Percentiles rank a stretch among this genome's conserved stretches.
Evolutionary conservation across 2,329 filamentous ascomycete species (phyloP).

Genomic region (Acrocalymma vagum): DNA sequence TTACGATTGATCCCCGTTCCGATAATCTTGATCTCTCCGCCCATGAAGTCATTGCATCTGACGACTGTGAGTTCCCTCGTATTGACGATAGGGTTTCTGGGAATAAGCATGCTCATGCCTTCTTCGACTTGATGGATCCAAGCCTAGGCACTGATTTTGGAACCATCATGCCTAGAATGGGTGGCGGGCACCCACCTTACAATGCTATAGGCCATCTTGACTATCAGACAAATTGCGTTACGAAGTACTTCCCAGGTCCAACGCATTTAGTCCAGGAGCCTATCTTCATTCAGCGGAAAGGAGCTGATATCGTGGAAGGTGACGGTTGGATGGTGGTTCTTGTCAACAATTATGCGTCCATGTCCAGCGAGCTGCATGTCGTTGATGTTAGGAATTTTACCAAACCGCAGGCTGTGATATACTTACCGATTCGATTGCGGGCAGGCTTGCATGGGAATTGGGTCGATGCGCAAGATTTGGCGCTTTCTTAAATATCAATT

Average conservation of each 20-base stretch:
- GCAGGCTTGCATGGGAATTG: conserved; percentile 48
- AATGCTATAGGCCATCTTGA: conserved; percentile 58
- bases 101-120: conserved; percentile 38
- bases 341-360: conserved; percentile 26
- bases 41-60: conserved; percentile 33
- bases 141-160: conserved; percentile 43
- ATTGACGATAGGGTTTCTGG: conserved; percentile 52
- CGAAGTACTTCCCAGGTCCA: conserved; percentile 56
- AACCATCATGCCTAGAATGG: conserved; percentile 33
- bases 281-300: conserved; percentile 55
- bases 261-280: conserved; percentile 58
- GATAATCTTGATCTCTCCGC: conserved; percentile 28
- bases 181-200: conserved; percentile 48
- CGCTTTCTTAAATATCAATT: conserved; percentile 6
- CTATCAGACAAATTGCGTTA: conserved; percentile 43
- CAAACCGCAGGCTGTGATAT: conserved; percentile 40
- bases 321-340: conserved; percentile 59
- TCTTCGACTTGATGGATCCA: conserved; percentile 55
- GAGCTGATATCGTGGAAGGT: conserved; percentile 51
- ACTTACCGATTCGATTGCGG: conserved; percentile 43
- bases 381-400: conserved; percentile 41
- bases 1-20: conserved; percentile 41
- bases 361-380: conserved; percentile 40
- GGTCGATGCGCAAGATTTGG: conserved; percentile 23
- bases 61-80: conserved; percentile 50